Percentiles rank a stretch among this genome's conserved stretches.
Conservation (phyloP, 73 alveolate species). For the Symbiodinium natans region DNA sequence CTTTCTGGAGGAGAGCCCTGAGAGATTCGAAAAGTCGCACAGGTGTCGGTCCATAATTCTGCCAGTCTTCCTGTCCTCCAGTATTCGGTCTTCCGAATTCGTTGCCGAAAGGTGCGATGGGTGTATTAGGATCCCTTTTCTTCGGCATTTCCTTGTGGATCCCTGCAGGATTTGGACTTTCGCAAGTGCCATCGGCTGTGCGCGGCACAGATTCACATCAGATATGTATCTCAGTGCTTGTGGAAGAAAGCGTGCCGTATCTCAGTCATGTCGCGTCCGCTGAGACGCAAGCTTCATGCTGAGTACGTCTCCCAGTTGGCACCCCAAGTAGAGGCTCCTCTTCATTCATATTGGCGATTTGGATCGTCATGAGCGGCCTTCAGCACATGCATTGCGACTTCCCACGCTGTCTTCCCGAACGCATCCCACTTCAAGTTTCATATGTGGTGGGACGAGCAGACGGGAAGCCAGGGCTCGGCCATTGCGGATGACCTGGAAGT, state of each 20-base stretch:
- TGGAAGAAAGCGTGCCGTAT: too few species aligned
- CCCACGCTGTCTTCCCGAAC: too few species aligned
- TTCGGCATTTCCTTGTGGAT: not conserved
- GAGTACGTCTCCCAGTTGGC: slow-evolving; percentile 9
- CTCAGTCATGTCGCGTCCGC: too few species aligned
- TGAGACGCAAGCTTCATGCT: slow-evolving; percentile 1
- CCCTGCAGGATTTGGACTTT: slow-evolving; percentile 51
- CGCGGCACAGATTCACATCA: not conserved
- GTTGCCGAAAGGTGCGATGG: not conserved
- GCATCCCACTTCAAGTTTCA: too few species aligned
- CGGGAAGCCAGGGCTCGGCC: slow-evolving; percentile 55
- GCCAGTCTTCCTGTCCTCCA: not conserved
- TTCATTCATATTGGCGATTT: not conserved
- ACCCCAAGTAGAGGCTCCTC: slow-evolving; percentile 8
- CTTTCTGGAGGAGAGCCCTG: slow-evolving; percentile 48
- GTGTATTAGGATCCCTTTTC: not conserved
- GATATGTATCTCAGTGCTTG: too few species aligned
- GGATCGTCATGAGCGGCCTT: too few species aligned
- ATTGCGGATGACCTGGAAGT: slow-evolving; percentile 47
- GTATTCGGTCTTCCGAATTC: not conserved
- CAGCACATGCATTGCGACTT: too few species aligned
- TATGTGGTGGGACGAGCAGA: too few species aligned
- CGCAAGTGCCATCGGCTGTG: slow-evolving; percentile 67
- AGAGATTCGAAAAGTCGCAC: not conserved
- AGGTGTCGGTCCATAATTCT: not conserved